These are phyloP conservation scores for Verticillium alfalfae DNA, from an alignment of 2,329 filamentous ascomycete species.

Conservation along the genomic window DNA sequence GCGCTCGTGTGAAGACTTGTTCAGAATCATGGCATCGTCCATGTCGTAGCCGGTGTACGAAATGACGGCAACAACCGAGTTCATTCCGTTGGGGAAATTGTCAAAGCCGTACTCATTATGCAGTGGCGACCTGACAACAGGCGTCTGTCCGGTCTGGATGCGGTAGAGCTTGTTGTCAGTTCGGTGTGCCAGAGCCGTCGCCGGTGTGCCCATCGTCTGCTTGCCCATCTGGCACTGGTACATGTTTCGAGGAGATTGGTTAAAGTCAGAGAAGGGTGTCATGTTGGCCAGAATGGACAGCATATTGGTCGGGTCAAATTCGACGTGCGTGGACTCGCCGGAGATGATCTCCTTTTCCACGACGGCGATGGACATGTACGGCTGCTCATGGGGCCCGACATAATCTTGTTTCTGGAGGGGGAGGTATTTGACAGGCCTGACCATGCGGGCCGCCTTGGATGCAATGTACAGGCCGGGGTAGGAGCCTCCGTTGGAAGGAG, in stretches of 20 bases:
- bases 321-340: constrained; percentile 89
- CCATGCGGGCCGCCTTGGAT: constrained; percentile 79
- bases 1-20: constrained; percentile 93
- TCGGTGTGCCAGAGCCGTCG: constrained; percentile 74
- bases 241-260: constrained; percentile 98
- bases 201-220: constrained; percentile 97
- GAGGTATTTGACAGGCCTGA: constrained; percentile 87
- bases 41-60: constrained; percentile 99
- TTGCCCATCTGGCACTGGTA: constrained; percentile 99
- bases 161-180: constrained; percentile 98
- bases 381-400: constrained; percentile 91
- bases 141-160: constrained; percentile 92
- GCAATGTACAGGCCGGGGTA: constrained; percentile 96
- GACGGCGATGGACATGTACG: constrained; percentile 96
- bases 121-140: constrained; percentile 82
- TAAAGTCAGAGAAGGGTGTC: constrained; percentile 98
- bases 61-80: constrained; percentile 93
- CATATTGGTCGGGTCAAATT: constrained; percentile 92
- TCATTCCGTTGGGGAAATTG: constrained; percentile 96
- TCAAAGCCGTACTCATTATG: constrained; percentile 96
- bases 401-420: constrained; percentile 80
- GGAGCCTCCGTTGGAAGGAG: constrained; percentile 82
- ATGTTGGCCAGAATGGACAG: constrained; percentile 97
- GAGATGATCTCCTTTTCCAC: constrained; percentile 81
- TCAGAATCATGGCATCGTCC: constrained; percentile 99